These are phyloP conservation scores for Geranium brycei DNA, from an alignment of 345 rosid species.

Conservation along the genomic window DNA sequence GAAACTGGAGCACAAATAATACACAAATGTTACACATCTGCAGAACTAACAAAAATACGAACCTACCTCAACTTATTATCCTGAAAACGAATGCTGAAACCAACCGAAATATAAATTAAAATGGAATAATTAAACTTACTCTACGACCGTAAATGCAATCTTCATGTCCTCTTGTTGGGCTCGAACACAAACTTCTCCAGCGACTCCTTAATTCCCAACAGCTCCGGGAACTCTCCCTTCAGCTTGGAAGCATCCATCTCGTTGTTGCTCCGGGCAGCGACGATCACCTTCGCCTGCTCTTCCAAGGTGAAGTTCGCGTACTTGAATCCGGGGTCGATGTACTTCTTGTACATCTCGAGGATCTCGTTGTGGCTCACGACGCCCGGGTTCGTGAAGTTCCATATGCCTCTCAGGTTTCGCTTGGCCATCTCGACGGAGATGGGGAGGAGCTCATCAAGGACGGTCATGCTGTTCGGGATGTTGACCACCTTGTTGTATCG, in stretches of 20 bases:
- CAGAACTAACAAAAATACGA: too few species aligned
- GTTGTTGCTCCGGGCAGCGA: constrained; percentile 42
- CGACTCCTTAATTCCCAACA: constrained; percentile 36
- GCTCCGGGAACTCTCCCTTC: constrained; percentile 34
- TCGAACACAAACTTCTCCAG: constrained; percentile 30
- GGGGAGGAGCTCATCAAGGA: constrained; percentile 38
- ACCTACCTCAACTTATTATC: too few species aligned
- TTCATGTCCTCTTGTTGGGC: constrained; percentile 23
- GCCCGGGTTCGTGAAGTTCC: constrained; percentile 50
- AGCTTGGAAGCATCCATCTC: constrained; percentile 41
- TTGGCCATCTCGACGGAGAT: constrained; percentile 43
- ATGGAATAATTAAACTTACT: too few species aligned
- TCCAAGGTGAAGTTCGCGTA: constrained; percentile 34
- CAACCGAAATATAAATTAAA: too few species aligned
- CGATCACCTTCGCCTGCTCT: constrained; percentile 43
- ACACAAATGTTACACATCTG: too few species aligned
- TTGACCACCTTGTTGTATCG: constrained; percentile 37
- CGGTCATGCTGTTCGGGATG: constrained; percentile 40
- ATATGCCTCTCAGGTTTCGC: constrained; percentile 35
- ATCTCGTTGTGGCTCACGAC: constrained; percentile 42
- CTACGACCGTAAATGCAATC: too few species aligned
- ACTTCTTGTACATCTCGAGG: constrained; percentile 38
- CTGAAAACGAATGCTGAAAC: too few species aligned
- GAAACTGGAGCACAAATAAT: too few species aligned
- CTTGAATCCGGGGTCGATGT: constrained; percentile 25